These are phyloP conservation scores for Drosera spatulata DNA, from an alignment of 179 eudicot species.

Conservation along the genomic window DNA sequence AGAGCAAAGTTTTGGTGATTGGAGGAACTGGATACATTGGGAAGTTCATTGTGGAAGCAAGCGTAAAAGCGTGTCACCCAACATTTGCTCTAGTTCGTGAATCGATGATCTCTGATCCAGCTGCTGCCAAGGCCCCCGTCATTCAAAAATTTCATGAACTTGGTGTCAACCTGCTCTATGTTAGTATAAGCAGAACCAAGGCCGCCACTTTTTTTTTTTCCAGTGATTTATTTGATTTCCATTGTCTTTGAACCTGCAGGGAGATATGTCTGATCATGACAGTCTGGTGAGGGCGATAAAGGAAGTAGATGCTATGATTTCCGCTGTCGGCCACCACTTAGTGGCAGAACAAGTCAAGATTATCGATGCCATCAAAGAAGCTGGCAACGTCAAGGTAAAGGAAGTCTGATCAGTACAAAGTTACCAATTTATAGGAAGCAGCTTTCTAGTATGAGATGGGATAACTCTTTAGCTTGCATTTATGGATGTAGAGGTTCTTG, in stretches of 20 bases:
- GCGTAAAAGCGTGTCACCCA: background rate
- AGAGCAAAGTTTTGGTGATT: background rate
- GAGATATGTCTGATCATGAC: constrained; percentile 48
- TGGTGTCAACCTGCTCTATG: constrained; percentile 1
- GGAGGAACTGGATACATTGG: constrained; percentile 2
- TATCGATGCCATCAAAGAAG: constrained; percentile 60
- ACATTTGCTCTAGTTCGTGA: background rate
- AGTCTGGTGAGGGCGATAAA: constrained; percentile 9
- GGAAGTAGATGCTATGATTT: constrained; percentile 60
- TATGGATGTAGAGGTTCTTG: too few species aligned
- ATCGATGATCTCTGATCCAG: background rate
- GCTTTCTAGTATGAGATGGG: too few species aligned
- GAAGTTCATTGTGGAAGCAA: background rate
- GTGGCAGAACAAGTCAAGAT: constrained; percentile 51
- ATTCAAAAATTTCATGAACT: background rate
- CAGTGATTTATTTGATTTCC: too few species aligned
- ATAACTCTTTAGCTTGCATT: too few species aligned
- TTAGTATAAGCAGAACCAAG: background rate
- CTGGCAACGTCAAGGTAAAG: constrained; percentile 59
- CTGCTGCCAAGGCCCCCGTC: background rate
- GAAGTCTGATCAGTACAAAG: background rate
- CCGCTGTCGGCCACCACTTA: constrained; percentile 26
- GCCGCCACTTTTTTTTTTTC: too few species aligned
- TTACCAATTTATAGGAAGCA: too few species aligned
- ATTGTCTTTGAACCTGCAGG: constrained; percentile 14